A percentile compares a stretch with the other conserved stretches of the same genome.
phyloP scores from a whole-genome alignment of 179 eudicot species.

The Silene noctiflora region DNA sequence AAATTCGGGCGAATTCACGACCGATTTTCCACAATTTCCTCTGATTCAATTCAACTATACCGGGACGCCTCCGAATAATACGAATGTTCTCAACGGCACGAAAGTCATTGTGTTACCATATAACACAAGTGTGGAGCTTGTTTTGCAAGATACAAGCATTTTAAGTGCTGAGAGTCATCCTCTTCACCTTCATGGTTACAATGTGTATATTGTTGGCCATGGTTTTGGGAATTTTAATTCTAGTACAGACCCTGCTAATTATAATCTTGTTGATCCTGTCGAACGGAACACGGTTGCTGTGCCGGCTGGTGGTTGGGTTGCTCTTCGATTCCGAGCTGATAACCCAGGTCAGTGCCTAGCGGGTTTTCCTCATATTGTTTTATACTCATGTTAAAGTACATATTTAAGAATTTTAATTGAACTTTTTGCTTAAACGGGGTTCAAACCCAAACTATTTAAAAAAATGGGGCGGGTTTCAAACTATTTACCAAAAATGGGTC shows the following conservation, averaged over 20 bases:
- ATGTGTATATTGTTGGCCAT: conserved; percentile 52
- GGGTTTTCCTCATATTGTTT: too few species aligned
- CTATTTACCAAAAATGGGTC: too few species aligned
- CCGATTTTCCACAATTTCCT: conserved; percentile 53
- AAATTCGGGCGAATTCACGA: conserved; percentile 36
- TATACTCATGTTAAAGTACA: too few species aligned
- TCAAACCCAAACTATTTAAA: too few species aligned
- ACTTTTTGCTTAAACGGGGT: too few species aligned
- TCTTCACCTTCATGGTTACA: conserved; percentile 54
- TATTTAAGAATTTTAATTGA: too few species aligned
- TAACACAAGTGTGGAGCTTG: conserved; percentile 59
- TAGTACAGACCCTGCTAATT: conserved; percentile 41
- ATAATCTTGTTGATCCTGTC: conserved; percentile 58
- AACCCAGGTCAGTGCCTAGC: conserved; percentile 69
- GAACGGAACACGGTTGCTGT: conserved; percentile 58
- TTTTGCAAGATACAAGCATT: conserved; percentile 65
- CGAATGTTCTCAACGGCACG: conserved; percentile 46
- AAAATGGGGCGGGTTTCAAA: too few species aligned
- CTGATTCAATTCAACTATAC: conserved; percentile 50
- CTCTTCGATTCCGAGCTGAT: conserved; percentile 52
- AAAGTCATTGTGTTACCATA: conserved; percentile 51
- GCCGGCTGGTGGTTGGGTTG: conserved; percentile 75
- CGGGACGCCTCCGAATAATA: conserved; percentile 64
- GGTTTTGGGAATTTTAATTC: conserved; percentile 61
- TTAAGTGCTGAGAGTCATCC: conserved; percentile 66